Percentiles rank a stretch among this genome's conserved stretches.
Conservation (phyloP, 2,329 filamentous ascomycete genomes). For the Aspergillus costaricaensis region DNA sequence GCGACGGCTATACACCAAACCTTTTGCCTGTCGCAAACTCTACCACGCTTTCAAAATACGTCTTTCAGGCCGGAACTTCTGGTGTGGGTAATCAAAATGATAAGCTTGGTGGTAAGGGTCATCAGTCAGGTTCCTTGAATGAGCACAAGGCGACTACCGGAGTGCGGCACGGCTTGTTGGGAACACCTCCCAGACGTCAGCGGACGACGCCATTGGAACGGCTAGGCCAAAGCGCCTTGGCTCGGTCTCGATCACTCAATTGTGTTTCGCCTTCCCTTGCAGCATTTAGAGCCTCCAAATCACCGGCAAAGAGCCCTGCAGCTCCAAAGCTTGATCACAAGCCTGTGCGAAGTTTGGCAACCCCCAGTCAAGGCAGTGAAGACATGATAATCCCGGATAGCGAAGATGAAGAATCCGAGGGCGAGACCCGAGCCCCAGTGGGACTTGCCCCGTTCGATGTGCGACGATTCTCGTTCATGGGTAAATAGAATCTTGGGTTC, state of each 20-base stretch:
- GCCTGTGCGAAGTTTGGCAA: conserved; percentile 1
- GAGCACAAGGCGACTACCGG: not conserved
- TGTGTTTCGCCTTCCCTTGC: conserved; percentile 16
- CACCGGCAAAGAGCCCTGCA: not conserved
- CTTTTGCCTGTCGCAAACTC: conserved; percentile 40
- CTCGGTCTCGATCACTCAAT: conserved; percentile 41
- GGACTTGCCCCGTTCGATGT: conserved; percentile 33
- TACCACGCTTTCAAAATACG: conserved; percentile 37
- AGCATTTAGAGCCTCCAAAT: conserved; percentile 1
- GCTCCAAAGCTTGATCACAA: not conserved
- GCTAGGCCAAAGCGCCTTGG: conserved; percentile 42
- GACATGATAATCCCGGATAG: conserved; percentile 55
- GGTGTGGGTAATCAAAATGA: conserved; percentile 2
- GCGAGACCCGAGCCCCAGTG: conserved; percentile 10
- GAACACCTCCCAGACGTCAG: conserved; percentile 10
- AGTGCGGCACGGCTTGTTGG: not conserved
- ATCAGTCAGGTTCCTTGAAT: not conserved
- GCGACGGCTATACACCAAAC: conserved; percentile 26
- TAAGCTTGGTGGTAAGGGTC: not conserved
- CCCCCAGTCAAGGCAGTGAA: conserved; percentile 49
- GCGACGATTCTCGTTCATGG: conserved; percentile 40
- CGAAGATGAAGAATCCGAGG: conserved; percentile 44
- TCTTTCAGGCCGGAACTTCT: conserved; percentile 29
- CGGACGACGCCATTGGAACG: conserved; percentile 44
- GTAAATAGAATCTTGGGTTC: not conserved